Conservation (phyloP, 805 yeast genomes). For the Spathaspora girioi region DNA sequence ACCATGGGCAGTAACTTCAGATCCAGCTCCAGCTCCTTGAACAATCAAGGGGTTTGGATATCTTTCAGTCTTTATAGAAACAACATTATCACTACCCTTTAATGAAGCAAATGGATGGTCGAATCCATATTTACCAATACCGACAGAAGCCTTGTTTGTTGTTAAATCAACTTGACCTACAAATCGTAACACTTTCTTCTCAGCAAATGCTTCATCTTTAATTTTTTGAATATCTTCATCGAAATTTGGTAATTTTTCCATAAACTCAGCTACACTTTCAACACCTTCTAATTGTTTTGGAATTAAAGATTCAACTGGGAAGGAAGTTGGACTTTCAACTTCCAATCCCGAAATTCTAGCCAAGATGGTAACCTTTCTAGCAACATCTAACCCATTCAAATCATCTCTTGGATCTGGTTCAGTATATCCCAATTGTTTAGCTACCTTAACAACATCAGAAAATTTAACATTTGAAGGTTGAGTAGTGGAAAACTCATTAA, state of each 20-base stretch:
- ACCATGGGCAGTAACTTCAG: slow-evolving; percentile 70
- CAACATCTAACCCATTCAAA: slow-evolving; percentile 95
- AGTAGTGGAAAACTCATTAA: slow-evolving; percentile 84
- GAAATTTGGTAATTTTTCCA: slow-evolving; percentile 75
- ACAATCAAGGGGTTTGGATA: slow-evolving; percentile 89
- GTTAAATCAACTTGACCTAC: slow-evolving; percentile 87
- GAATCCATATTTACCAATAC: slow-evolving; percentile 78
- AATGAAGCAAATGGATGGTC: slow-evolving; percentile 95
- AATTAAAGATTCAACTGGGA: slow-evolving; percentile 91
- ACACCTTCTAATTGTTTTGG: slow-evolving; percentile 81
- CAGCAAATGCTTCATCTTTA: slow-evolving; percentile 76
- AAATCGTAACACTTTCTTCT: slow-evolving; percentile 86
- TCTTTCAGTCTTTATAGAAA: slow-evolving; percentile 87
- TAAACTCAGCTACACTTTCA: slow-evolving; percentile 69
- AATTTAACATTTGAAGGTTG: slow-evolving; percentile 60
- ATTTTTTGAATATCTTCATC: slow-evolving; percentile 76
- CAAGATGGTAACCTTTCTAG: slow-evolving; percentile 94
- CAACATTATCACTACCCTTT: slow-evolving; percentile 94
- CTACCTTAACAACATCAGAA: slow-evolving; percentile 84
- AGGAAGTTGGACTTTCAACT: slow-evolving; percentile 83
- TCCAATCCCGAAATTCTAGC: slow-evolving; percentile 88
- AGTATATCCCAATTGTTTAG: slow-evolving; percentile 90
- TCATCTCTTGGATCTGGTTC: slow-evolving; percentile 99
- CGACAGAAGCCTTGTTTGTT: slow-evolving; percentile 71
- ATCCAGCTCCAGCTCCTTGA: slow-evolving; percentile 98